These are phyloP conservation scores for Podosphaera xanthii DNA, from an alignment of 2,329 filamentous ascomycete genomes.

Conservation along the genomic window DNA sequence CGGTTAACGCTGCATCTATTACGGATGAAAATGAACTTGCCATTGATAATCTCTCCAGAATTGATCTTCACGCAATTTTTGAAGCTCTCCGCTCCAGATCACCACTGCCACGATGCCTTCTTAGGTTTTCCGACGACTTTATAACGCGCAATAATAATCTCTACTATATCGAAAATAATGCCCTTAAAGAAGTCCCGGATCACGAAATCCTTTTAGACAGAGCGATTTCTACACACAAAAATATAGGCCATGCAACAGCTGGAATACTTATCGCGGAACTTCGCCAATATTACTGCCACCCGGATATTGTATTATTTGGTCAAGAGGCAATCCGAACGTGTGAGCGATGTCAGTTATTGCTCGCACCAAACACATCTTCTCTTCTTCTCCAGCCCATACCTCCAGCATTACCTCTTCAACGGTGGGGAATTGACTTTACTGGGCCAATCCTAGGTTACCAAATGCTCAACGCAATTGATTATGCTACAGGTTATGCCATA, in stretches of 20 bases:
- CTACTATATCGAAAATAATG: neutral
- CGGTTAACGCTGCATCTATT: neutral
- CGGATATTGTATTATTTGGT: neutral
- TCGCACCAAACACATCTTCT: neutral
- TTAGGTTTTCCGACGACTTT: neutral
- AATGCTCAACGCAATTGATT: neutral
- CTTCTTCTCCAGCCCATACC: neutral
- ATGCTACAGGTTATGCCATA: neutral
- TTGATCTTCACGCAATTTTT: neutral
- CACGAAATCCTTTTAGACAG: neutral
- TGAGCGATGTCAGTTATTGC: neutral
- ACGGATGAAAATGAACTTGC: neutral
- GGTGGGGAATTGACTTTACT: neutral
- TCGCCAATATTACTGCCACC: neutral
- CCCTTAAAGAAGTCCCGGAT: neutral
- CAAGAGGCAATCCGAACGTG: neutral
- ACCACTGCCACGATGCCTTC: neutral
- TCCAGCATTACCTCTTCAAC: neutral
- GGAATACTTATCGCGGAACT: neutral
- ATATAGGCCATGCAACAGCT: neutral
- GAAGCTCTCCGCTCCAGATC: neutral
- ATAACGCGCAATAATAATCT: neutral
- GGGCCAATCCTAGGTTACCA: neutral
- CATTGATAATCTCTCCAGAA: neutral
- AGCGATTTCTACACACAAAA: neutral